These are phyloP conservation scores for Phytopythium vexans DNA, from an alignment of 352 stramenopile species.

Conservation along the genomic window DNA sequence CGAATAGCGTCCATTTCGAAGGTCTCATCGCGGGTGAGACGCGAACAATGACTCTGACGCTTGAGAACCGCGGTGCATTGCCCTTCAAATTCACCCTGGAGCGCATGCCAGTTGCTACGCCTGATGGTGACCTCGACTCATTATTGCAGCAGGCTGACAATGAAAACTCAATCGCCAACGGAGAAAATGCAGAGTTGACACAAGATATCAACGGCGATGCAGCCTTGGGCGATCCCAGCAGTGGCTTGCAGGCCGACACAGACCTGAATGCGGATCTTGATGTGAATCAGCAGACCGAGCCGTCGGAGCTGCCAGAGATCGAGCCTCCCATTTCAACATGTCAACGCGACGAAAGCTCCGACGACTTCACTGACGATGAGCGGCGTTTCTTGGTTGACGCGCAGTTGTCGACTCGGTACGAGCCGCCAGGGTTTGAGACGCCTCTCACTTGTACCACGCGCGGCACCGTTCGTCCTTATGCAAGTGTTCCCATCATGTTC, in stretches of 20 bases:
- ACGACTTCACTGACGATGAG: slow-evolving; percentile 28
- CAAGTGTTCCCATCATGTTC: slow-evolving; percentile 38
- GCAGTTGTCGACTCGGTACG: slow-evolving; percentile 26
- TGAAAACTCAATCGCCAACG: too few species aligned
- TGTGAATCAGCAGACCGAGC: background rate
- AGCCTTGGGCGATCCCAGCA: too few species aligned
- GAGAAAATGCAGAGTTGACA: too few species aligned
- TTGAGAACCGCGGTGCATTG: slow-evolving; percentile 77
- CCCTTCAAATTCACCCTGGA: slow-evolving; percentile 43
- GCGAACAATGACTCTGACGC: slow-evolving; percentile 35
- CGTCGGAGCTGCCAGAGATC: background rate
- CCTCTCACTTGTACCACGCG: slow-evolving; percentile 33
- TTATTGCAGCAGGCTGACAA: too few species aligned
- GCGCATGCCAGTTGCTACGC: background rate
- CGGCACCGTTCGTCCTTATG: slow-evolving; percentile 53
- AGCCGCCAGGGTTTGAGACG: slow-evolving; percentile 33
- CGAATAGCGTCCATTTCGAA: slow-evolving; percentile 43
- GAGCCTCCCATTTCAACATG: too few species aligned
- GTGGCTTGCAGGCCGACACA: too few species aligned
- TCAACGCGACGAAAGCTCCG: background rate
- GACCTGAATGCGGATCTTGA: too few species aligned
- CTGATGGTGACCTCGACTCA: background rate
- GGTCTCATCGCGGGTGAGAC: slow-evolving; percentile 82
- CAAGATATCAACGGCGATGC: too few species aligned
- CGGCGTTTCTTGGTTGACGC: slow-evolving; percentile 24